phyloP scores from a whole-genome alignment of 2,329 filamentous ascomycete species.

The Ambrosiella beaveri region DNA sequence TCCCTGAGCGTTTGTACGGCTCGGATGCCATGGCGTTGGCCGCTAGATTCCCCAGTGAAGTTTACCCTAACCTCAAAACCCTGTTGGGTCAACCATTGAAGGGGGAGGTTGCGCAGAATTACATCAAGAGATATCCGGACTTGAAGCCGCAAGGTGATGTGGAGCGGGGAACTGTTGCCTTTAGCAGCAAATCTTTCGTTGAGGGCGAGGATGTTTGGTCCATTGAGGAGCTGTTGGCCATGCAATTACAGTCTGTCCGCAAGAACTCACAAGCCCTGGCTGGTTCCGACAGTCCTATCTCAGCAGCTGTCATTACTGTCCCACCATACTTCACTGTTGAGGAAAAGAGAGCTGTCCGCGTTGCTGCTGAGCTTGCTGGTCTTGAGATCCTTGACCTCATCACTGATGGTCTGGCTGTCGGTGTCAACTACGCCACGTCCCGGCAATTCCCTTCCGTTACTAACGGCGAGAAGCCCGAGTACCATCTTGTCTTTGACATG shows the following conservation, averaged over 20 bases:
- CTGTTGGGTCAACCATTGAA: conserved; percentile 59
- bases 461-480: conserved; percentile 71
- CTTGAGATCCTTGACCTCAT: conserved; percentile 72
- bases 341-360: conserved; percentile 71
- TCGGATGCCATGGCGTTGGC: conserved; percentile 78
- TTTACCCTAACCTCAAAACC: conserved; percentile 85
- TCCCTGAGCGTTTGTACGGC: conserved; percentile 82
- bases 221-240: conserved; percentile 86
- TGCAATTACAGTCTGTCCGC: conserved; percentile 86
- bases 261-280: conserved; percentile 74
- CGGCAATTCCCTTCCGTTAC: conserved; percentile 74
- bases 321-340: conserved; percentile 80
- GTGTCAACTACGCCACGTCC: conserved; percentile 84
- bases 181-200: conserved; percentile 56
- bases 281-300: conserved; percentile 54
- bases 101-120: conserved; percentile 47
- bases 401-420: conserved; percentile 81
- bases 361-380: conserved; percentile 75
- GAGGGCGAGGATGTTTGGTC: conserved; percentile 49
- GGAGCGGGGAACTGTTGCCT: conserved; percentile 53
- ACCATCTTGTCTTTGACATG: conserved; percentile 94
- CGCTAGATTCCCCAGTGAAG: conserved; percentile 76
- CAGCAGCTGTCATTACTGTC: conserved; percentile 74
- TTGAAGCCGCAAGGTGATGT: conserved; percentile 37
- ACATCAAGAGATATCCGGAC: conserved; percentile 60